phyloP scores from a whole-genome alignment of 1,284 basidiomycete species.

The Neonothopanus nambi region DNA sequence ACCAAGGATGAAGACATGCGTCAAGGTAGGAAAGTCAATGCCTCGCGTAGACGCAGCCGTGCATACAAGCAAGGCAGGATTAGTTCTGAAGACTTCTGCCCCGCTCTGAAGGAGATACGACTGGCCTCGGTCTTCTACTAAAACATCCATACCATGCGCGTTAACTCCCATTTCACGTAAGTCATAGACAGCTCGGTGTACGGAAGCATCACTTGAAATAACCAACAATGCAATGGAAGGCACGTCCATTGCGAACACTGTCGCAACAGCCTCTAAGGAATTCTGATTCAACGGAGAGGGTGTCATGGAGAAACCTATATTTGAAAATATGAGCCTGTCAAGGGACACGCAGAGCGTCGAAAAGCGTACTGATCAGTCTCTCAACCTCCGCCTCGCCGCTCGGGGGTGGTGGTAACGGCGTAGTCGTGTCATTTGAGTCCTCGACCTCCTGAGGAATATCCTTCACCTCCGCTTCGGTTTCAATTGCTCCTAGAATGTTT shows the following conservation, averaged over 20 bases:
- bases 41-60: constrained; percentile 70
- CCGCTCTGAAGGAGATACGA: constrained; percentile 39
- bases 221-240: constrained; percentile 66
- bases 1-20: constrained; percentile 74
- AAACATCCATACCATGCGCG: constrained; percentile 60
- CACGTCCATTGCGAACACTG: constrained; percentile 71
- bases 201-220: constrained; percentile 56
- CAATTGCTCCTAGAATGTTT: constrained; percentile 47
- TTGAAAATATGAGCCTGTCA: constrained; percentile 6
- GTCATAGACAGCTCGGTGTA: constrained; percentile 63
- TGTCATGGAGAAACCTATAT: constrained; percentile 43
- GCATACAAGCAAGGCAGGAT: constrained; percentile 65
- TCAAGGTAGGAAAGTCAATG: constrained; percentile 67
- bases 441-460: constrained; percentile 20
- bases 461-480: constrained; percentile 17
- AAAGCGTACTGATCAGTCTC: constrained; percentile 3
- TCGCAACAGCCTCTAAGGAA: constrained; percentile 66
- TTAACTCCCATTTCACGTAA: constrained; percentile 66
- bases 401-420: neutral
- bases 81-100: constrained; percentile 36
- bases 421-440: constrained; percentile 9
- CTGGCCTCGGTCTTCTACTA: constrained; percentile 41
- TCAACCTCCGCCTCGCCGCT: neutral
- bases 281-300: constrained; percentile 54
- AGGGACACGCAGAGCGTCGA: neutral